Base-by-base conservation (phyloP, 192 early-diverging fungal species). In the Chytriomyces sp. region DNA sequence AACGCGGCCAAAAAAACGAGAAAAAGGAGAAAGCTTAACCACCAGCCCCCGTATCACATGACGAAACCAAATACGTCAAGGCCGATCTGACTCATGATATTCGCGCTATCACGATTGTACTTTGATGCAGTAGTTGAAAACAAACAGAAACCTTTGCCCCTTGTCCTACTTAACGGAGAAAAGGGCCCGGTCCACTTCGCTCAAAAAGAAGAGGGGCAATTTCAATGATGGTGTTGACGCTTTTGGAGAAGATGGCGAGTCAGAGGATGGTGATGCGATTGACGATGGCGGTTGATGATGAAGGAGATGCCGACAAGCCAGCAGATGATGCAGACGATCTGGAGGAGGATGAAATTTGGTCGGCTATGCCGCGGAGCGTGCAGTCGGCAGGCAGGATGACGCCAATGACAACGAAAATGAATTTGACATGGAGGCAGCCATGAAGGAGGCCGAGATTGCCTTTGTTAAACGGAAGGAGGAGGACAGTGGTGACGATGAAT, bases 301-400 rank as follows among this genome's bases (percentile, higher is more conserved):
- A 80, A 63, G 83, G 81, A 32, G 78, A 84, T 22, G 80, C 77
- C 31, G 78, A 75, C 4, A 81, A 82, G 7, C 83, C 84, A 52
- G 75, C 73, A 10, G 80, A 83, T 30, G 86, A 87, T 58, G 64
- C 39, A 31, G 33, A 32, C 52, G 55, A 54, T 40, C 33, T 88
- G 52, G 89, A 84, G 30, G 95, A 97, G 59, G 95, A 95, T 28
- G 92, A 95, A 79, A 84, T 94, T 31, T 95, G 93, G 93, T 73
- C 86, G 31, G 96, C 94, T 6, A 98, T 98, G 92, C 85, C 85
- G 39, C 72, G 78, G 33, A 87, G 84, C 37, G 56, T 44, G n/a
- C 79, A 79, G 0, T 78, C 33, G 17, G 39, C 30, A 19, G 67
- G 2, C 64, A 19, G 17, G 76, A 34, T 31, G 79, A 67, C 28